Evolutionary conservation across 768 basidiomycete species (phyloP).

Genomic region (Hirschioporus abietinus): DNA sequence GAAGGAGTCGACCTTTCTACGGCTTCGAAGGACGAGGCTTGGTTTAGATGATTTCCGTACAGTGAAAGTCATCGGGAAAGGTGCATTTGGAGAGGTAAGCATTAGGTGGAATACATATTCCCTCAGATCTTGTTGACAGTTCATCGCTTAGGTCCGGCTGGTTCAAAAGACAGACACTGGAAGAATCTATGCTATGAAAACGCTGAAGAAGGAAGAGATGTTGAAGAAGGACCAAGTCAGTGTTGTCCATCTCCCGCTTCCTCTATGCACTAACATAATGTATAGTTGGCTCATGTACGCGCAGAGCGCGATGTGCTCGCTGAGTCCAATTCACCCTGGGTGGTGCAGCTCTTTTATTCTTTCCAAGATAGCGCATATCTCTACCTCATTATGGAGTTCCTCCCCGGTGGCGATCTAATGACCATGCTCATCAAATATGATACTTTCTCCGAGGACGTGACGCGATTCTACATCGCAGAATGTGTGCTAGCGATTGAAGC

Average conservation of each 20-base stretch:
- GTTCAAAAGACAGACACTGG: constrained; percentile 97
- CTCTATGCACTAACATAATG: not conserved
- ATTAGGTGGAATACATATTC: constrained; percentile 16
- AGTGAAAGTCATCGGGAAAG: constrained; percentile 98
- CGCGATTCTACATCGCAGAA: constrained; percentile 98
- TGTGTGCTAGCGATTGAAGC: constrained; percentile 97
- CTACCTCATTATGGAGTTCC: constrained; percentile 98
- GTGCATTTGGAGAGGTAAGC: constrained; percentile 91
- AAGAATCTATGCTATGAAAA: constrained; percentile 99
- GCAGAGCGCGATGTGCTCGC: constrained; percentile 96
- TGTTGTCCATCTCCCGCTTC: constrained; percentile 4
- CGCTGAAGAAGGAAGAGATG: constrained; percentile 96
- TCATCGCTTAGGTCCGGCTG: constrained; percentile 63
- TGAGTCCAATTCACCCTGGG: constrained; percentile 93
- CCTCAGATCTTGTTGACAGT: no score
- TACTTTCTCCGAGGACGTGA: constrained; percentile 97
- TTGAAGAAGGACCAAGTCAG: constrained; percentile 96
- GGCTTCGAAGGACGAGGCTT: constrained; percentile 83
- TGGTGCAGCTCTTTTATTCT: constrained; percentile 96
- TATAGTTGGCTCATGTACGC: constrained; percentile 91
- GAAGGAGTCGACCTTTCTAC: constrained; percentile 84
- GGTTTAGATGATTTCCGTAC: constrained; percentile 92
- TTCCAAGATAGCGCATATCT: constrained; percentile 92
- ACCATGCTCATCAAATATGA: constrained; percentile 99
- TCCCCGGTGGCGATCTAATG: constrained; percentile 98